phyloP scores from a whole-genome alignment of 306 rosid genomes.

The Quercus glauca region DNA sequence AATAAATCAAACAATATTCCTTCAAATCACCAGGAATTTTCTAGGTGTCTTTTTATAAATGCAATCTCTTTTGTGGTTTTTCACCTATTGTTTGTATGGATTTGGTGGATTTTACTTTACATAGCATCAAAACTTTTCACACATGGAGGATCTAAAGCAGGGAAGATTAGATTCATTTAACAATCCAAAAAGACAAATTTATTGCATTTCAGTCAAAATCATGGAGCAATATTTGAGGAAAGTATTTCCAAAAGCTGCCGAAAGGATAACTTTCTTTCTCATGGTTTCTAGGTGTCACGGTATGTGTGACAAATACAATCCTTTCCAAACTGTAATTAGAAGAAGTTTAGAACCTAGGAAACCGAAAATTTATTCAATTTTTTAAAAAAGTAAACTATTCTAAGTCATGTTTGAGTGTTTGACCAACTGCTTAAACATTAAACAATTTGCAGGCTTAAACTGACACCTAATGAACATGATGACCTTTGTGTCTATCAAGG shows the following conservation, averaged over 20 bases:
- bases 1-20: too few relatives aligned
- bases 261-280: neutral
- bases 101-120: too few relatives aligned
- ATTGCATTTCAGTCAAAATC: neutral
- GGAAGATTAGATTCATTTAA: neutral
- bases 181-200: neutral
- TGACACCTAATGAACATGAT: neutral
- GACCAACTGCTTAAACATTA: slow-evolving; percentile 20
- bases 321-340: neutral
- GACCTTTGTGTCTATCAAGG: neutral
- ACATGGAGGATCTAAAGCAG: neutral
- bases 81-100: too few relatives aligned
- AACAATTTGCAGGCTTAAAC: neutral
- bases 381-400: neutral
- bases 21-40: neutral
- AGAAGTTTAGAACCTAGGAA: neutral
- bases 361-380: neutral
- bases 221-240: neutral
- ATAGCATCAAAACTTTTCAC: neutral
- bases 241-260: neutral
- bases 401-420: slow-evolving; percentile 9
- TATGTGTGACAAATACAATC: neutral
- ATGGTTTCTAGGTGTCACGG: neutral
- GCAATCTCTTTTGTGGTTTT: neutral
- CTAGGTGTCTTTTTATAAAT: neutral